These are phyloP conservation scores for Fusarium denticulatum DNA, from an alignment of 2,329 filamentous ascomycete species.

Conservation along the genomic window DNA sequence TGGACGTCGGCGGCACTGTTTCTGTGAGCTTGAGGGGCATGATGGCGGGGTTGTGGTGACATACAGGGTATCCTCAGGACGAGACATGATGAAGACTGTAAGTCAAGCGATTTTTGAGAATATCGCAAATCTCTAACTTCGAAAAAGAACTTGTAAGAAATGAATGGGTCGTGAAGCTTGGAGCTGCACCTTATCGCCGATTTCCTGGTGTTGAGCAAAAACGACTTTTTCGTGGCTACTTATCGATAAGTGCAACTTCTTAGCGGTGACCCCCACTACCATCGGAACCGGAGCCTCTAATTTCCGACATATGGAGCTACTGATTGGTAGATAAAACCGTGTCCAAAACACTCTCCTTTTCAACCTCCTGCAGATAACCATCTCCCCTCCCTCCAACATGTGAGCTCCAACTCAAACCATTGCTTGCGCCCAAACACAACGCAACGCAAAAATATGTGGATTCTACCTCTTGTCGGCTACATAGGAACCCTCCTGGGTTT, in stretches of 20 bases:
- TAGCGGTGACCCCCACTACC: neutral
- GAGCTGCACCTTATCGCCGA: conserved; percentile 13
- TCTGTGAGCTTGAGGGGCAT: conserved; percentile 41
- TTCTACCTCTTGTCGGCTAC: conserved; percentile 91
- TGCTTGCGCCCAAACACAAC: conserved; percentile 19
- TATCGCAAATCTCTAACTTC: accelerated
- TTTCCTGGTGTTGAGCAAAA: conserved; percentile 28
- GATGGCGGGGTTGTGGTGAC: conserved; percentile 44
- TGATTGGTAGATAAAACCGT: conserved; percentile 41
- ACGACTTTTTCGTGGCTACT: conserved; percentile 41
- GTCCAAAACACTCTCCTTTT: conserved; percentile 26
- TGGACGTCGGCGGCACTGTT: conserved; percentile 90
- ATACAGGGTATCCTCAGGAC: conserved; percentile 93
- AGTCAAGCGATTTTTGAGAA: neutral
- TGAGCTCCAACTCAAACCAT: conserved; percentile 29
- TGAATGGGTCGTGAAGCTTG: neutral
- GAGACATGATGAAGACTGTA: conserved; percentile 76
- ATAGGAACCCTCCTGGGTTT: conserved; percentile 89
- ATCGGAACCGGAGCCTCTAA: neutral
- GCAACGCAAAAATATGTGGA: conserved; percentile 82
- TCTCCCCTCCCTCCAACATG: conserved; percentile 32
- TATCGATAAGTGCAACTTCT: conserved; percentile 40
- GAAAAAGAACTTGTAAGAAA: neutral
- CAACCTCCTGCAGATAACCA: conserved; percentile 11
- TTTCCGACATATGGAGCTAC: neutral